Base-by-base conservation (phyloP, 2,329 filamentous ascomycete species). In the Exophiala viscosa region DNA sequence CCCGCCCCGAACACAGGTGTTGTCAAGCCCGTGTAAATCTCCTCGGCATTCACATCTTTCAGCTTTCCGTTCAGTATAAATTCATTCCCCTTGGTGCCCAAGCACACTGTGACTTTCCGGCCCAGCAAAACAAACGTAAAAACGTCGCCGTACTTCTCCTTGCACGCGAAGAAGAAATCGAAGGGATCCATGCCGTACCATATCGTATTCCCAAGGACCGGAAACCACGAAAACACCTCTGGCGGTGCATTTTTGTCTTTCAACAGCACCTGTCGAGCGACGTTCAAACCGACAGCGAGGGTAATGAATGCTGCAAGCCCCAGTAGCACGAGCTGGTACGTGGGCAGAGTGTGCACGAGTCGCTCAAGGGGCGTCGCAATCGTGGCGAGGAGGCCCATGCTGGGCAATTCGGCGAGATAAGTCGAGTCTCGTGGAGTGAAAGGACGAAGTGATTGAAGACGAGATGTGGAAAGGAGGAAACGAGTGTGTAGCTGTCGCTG, bases 21-120 rank as follows among this genome's bases (percentile, higher is more conserved):
- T 14, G 78, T 83, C 49, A 96, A 77, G 46, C 87, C 85, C 52
- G 82, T 84, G 72, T 96, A 96, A 60, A 95, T 86, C 65, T 96
- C 90, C 73, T 96, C 90, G 18, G 90, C 90, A 67, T 87, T 90
- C 64, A 95, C 86, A 66, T 96, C 90, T 74, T 87, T 89, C 65
- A 90, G 78, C 75, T 95, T 95, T 64, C 88, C 90, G 69, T 96
- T 96, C 61, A 96, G 79, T 62, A 96, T 91, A 69, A 96, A 95
- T 60, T 96, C 89, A 71, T 95, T 96, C 60, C 90, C 90, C 58
- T 85, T 79, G 9, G 85, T 83, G 33, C 90, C 90, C 53, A 95
- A 75, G 62, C 85, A 91, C 33, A 95, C 90, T 3, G 90, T 95
- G 45, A 87, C 93, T 73, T 89, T 92, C 75, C 86, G 88, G 63